Base-by-base conservation (phyloP, 495 filamentous ascomycete species). In the Hypoxylon subgilvum region DNA sequence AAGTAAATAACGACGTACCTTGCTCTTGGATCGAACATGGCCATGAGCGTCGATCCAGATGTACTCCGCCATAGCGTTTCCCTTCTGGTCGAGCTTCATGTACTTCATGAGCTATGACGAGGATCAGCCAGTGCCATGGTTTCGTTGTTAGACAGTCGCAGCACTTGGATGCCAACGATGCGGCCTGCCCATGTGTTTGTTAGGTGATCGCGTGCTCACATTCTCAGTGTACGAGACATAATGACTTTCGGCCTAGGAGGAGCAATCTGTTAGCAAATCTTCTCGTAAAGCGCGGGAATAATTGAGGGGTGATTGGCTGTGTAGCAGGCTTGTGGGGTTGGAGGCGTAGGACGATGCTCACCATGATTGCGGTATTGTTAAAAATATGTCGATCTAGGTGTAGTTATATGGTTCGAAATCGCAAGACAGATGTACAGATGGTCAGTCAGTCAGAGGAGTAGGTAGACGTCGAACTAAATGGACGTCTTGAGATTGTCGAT, bases 1-100 rank as follows among this genome's bases (percentile, higher is more conserved):
- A 52, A 25, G 55, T 50, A 43, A 77, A 90, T 80, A 79, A 96
- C n/a, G n/a, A n/a, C 94, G 40, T 71, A 69, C 63, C 63, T 69
- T 67, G 60, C 63, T 69, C 66, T 67, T 67, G n/a, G 66, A 69
- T 30, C 66, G 60, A 17, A 67, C 66, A 38, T 67, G 69, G 38
- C 69, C 60, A 12, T 57, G 16, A 36, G 65, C 63, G 73, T 98
- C 94, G 68, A 98, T 92, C 94, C 94, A 98, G 80, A 98, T 86
- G 82, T 97, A 98, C 79, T 98, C 94, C 56, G 91, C 91, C 77
- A 93, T 89, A 63, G 91, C 76, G 28, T 70, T 77, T 70, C 91
- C 92, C 68, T 88, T 89, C 82, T 97, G 94, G 71, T 91, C 86
- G 61, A 98, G 89, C 65, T 81, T 77, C 76, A 93, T 83, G 84